phyloP scores from a whole-genome alignment of 768 basidiomycete genomes.

The Mycena chlorophos region DNA sequence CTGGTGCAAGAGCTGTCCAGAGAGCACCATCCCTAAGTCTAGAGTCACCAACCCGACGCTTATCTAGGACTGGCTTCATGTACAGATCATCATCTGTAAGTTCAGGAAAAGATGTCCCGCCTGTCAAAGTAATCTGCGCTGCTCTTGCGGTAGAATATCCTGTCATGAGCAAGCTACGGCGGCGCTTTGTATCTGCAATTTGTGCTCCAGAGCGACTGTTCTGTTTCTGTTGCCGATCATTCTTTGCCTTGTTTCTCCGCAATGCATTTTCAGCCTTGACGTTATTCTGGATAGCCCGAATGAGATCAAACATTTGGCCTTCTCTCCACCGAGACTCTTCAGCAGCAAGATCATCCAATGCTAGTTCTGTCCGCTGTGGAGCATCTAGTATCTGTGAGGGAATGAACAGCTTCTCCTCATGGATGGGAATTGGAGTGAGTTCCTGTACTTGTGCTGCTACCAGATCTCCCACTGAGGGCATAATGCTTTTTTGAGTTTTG shows the following conservation, averaged over 20 bases:
- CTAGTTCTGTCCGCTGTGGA: not conserved
- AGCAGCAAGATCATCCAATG: not conserved
- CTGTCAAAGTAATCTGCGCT: not conserved
- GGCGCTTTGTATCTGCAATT: not conserved
- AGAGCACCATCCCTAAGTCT: not conserved
- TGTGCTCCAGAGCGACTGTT: not conserved
- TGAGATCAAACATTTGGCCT: conserved; percentile 1
- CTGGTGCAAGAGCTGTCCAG: not conserved
- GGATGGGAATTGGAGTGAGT: not conserved
- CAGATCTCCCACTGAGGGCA: not conserved
- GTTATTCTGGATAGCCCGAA: not conserved
- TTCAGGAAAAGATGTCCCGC: not conserved
- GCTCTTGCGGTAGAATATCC: not conserved
- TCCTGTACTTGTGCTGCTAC: not conserved
- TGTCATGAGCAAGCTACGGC: not conserved
- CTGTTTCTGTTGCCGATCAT: not conserved
- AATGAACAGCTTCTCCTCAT: not conserved
- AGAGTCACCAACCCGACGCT: conserved; percentile 1
- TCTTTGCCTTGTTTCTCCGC: not conserved
- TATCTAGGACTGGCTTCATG: conserved; percentile 8
- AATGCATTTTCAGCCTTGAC: not conserved
- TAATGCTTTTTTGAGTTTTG: not conserved
- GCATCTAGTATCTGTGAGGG: not conserved
- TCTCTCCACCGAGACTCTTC: not conserved
- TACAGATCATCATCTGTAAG: not conserved